Percentiles rank a stretch among this genome's conserved stretches.
phyloP scores from a whole-genome alignment of 78 protist species.

The slime mould (Dictyostelium discoideum) region DNA sequence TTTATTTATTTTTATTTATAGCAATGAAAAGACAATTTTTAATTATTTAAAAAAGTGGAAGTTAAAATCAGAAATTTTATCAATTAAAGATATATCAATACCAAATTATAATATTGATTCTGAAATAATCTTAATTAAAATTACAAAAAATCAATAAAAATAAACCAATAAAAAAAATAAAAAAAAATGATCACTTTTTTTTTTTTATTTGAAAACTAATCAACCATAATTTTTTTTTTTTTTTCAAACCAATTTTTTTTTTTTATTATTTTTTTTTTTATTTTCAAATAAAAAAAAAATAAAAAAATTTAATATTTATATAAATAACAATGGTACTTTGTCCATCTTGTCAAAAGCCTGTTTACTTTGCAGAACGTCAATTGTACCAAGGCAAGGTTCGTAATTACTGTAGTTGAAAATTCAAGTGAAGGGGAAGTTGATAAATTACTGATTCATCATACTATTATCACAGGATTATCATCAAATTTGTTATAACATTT shows the following conservation, averaged over 20 bases:
- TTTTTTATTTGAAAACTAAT: background rate
- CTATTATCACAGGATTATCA: slow-evolving; percentile 33
- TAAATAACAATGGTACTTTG: background rate
- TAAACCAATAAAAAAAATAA: background rate
- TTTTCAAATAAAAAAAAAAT: background rate
- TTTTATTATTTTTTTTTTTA: background rate
- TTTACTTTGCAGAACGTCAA: background rate
- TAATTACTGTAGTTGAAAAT: background rate
- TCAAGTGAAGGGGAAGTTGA: background rate
- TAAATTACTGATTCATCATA: background rate
- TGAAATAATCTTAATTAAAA: background rate
- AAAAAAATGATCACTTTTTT: background rate
- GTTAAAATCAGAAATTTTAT: background rate
- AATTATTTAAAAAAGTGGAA: background rate
- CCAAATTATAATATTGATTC: background rate
- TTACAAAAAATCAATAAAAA: background rate
- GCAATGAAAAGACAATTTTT: background rate
- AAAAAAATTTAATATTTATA: too few species aligned
- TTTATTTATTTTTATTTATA: background rate
- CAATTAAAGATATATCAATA: background rate
- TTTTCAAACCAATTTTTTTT: too few species aligned
- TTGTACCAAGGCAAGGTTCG: background rate
- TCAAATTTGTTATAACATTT: slow-evolving; percentile 21
- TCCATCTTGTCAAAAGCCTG: background rate
- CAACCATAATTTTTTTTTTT: too few species aligned